These are phyloP conservation scores for Paramecium sonneborni DNA, from an alignment of 73 alveolate genomes.

Conservation along the genomic window DNA sequence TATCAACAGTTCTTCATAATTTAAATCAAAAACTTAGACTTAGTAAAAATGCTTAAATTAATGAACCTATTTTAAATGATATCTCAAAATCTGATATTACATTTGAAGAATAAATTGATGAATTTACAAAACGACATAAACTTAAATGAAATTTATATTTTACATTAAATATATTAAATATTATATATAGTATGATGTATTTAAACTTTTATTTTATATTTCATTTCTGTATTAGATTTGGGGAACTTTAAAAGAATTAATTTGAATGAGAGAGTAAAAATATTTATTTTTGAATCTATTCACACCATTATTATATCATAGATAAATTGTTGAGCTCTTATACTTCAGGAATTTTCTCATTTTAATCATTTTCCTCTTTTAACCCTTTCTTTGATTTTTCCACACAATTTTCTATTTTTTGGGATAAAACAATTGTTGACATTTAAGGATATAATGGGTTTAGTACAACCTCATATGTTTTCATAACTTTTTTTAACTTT, in stretches of 20 bases:
- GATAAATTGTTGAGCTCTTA: neutral
- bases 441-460: neutral
- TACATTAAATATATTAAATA: neutral
- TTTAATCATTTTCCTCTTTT: neutral
- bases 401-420: neutral
- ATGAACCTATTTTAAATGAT: conserved; percentile 9
- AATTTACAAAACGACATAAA: conserved; percentile 25
- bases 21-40: neutral
- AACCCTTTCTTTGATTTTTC: neutral
- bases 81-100: conserved; percentile 42
- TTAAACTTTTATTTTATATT: neutral
- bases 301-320: neutral
- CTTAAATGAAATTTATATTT: neutral
- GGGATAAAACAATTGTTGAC: neutral
- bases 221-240: neutral
- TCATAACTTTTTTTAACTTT: conserved; percentile 7
- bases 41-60: conserved; percentile 1
- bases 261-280: neutral
- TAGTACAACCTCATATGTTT: neutral
- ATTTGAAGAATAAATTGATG: conserved; percentile 46
- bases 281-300: neutral
- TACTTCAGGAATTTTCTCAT: neutral
- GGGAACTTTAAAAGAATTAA: neutral
- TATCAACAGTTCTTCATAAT: neutral
- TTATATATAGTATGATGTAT: neutral